Conservation (phyloP, 179 eudicot genomes). For the Pouteria campechiana region DNA sequence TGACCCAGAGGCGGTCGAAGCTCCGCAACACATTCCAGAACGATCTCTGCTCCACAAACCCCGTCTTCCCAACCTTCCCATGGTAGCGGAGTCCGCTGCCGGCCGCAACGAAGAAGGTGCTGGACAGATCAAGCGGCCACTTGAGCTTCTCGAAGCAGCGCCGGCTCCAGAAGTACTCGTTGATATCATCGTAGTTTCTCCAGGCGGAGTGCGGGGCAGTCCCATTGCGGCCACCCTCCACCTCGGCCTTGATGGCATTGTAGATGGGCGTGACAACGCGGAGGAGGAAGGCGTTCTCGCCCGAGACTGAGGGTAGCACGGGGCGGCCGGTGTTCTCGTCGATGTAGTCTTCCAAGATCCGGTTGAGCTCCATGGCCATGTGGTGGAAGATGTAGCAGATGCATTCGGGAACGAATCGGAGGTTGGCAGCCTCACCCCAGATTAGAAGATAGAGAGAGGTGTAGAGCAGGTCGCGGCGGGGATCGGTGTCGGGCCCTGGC, state of each 20-base stretch:
- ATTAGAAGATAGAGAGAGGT: conserved; percentile 53
- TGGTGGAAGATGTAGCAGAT: conserved; percentile 62
- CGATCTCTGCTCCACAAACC: conserved; percentile 87
- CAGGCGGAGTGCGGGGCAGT: conserved; percentile 78
- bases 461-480: conserved; percentile 52
- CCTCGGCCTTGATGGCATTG: conserved; percentile 53
- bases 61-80: conserved; percentile 82
- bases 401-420: conserved; percentile 72
- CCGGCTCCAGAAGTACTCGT: conserved; percentile 90
- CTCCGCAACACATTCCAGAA: conserved; percentile 77
- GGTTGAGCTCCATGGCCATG: conserved; percentile 74
- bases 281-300: conserved; percentile 51
- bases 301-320: conserved; percentile 40
- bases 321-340: conserved; percentile 79
- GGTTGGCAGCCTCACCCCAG: conserved; percentile 87
- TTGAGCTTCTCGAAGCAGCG: conserved; percentile 75
- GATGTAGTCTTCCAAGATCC: conserved; percentile 62
- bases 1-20: conserved; percentile 79
- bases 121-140: conserved; percentile 69
- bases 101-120: conserved; percentile 56
- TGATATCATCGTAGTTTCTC: conserved; percentile 89
- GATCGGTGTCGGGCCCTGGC: conserved; percentile 18
- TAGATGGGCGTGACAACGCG: conserved; percentile 71
- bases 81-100: too few species aligned
- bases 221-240: conserved; percentile 56